These are phyloP conservation scores for Epichloe baconii DNA, from an alignment of 2,329 filamentous ascomycete genomes.

Conservation along the genomic window DNA sequence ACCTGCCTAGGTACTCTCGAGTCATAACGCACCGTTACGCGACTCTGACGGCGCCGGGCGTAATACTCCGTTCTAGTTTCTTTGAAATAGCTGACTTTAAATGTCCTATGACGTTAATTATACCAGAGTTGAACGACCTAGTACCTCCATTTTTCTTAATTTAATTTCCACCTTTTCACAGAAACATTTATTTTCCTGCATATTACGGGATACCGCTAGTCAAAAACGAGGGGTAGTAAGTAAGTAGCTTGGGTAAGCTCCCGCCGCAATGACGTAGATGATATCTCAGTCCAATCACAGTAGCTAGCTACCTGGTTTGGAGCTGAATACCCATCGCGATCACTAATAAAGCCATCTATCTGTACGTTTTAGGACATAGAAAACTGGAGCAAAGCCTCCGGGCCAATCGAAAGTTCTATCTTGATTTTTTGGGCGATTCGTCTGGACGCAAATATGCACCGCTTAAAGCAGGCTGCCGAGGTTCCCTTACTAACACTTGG, in stretches of 20 bases:
- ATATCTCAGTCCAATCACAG: neutral
- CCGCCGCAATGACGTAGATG: slow-evolving; percentile 12
- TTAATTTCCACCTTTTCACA: too few species aligned
- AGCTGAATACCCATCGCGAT: too few species aligned
- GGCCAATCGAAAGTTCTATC: neutral
- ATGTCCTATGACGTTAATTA: too few species aligned
- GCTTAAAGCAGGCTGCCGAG: too few species aligned
- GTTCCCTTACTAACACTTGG: too few species aligned
- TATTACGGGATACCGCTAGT: too few species aligned
- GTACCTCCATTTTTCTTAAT: neutral
- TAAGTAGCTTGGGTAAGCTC: slow-evolving; percentile 5
- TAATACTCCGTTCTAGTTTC: neutral
- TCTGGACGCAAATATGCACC: too few species aligned
- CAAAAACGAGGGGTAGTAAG: neutral
- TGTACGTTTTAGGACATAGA: neutral
- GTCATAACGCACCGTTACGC: neutral
- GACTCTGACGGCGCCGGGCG: neutral
- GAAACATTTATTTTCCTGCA: too few species aligned
- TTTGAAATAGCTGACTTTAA: too few species aligned
- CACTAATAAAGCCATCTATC: neutral
- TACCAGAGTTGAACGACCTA: too few species aligned
- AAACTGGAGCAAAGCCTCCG: neutral
- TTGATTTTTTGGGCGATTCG: too few species aligned
- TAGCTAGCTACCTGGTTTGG: too few species aligned
- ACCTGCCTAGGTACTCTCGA: neutral